Evolutionary conservation across 139 green algal genomes (phyloP), one percentile per base, ranked within the genome.

Genomic region (Chlamydomonas sp.): DNA sequence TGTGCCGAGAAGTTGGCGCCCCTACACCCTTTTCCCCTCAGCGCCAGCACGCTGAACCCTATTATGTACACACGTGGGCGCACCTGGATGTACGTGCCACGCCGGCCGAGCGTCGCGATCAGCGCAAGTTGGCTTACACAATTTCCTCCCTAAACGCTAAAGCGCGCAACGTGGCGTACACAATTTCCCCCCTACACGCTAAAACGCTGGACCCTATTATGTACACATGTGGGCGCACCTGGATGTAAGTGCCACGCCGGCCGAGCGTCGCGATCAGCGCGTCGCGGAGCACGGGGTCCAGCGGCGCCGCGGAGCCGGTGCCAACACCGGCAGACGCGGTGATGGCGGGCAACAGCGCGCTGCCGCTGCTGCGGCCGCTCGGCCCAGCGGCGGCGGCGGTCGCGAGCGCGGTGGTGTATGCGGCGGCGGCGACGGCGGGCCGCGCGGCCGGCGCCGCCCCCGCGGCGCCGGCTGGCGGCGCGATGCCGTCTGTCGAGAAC

Each of bases 201-300:
- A 22, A 57, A 57, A 28, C 47, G 47, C 47, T 57, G 47, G 20
- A 57, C 47, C 16, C 20, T 16, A 57, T 22, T 57, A n/a, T n/a
- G n/a, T 57, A 16, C 22, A 57, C 16, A 57, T 22, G 22, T 33
- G 24, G 8, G 24, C 54, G 8, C 54, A 64, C 54, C 54, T 64
- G 54, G 24, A 64, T 26, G 34, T 64, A 64, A 36, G 54, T 64
- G 24, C 59, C 59, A 13, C 59, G 59, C 3, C 36, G 30, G 13
- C 58, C 76, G 48, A 93, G 87, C 28, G 90, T 70, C 0, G 84
- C 48, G 2, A 78, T 36, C 69, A 95, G 72, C 2, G 84, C 78
- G 35, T 91, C 83, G 72, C 70, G 76, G 29, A 81, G 60, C 3
- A 69, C 81, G 10, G 70, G 64, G 59, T 83, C 77, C 36, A 93